Evolutionary conservation across 148 eudicot species (phyloP), one percentile per base, ranked within the genome.

Genomic region (Rhododendron simsii): DNA sequence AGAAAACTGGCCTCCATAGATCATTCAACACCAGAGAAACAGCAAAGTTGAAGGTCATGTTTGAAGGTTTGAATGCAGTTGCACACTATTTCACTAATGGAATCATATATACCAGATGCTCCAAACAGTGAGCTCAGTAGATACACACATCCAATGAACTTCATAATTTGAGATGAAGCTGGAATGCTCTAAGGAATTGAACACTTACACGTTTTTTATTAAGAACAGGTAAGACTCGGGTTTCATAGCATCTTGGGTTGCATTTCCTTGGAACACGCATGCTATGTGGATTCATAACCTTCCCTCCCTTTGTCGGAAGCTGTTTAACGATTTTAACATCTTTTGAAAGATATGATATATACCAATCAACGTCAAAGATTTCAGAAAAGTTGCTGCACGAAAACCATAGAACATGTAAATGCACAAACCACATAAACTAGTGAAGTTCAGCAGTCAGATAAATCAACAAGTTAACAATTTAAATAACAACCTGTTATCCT

Each of bases 181-280:
- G 84, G 23, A 53, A 61, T 63, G 28, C n/a, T 18, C 41, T 14
- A 63, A 84, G 81, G 76, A 73, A 69, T 33, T 2, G 78, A 86
- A 78, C 50, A 89, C 98, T 85, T 88, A 95, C 98, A 91, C 89
- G 91, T 71, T 96, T 96, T 86, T 94, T 92, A 2, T 87, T 86
- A 55, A 94, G 92, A 87, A 93, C 87, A 81, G 98, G 98, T 86
- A 94, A 87, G 77, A 96, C 88, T 80, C 93, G 94, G 65, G 79
- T 86, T 37, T 87, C 59, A 84, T 96, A 96, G 93, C 96, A 93
- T 48, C 85, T 81, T 37, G 93, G 88, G 88, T 80, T 86, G 85
- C 93, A 93, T 87, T 94, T 96, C 86, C 98, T 89, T 15, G 98
- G 96, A 82, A 91, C 95, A 57, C 94, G 98, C 51, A 90, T 92